Base-by-base conservation (phyloP, 805 yeast species). In the Isabelozyma gotoi region DNA sequence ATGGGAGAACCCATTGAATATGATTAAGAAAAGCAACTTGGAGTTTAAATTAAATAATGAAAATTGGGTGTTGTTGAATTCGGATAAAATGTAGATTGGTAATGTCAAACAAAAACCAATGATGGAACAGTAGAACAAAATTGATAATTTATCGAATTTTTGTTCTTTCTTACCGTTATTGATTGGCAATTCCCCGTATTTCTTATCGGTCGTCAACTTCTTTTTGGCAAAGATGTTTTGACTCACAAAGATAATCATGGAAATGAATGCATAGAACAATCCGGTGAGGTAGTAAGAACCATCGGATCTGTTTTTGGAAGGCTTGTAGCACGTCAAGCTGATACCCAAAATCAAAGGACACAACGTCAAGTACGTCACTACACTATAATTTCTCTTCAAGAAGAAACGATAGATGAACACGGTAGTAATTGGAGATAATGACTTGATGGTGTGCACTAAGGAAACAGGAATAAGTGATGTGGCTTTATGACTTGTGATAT, bases 391-490 rank as follows among this genome's bases (percentile, higher is more conserved):
- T 38, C 72, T 77, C 21, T 76, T 71, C 58, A 84, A 85, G 32
- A 84, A 42, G 10, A 82, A 47, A 50, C 86, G 74, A 66, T 90
- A 90, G 35, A 88, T 87, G 21, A 81, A 63, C 10, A 94, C 97
- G 0, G 98, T 92, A 39, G 88, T 79, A 19, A 92, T 72, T 2
- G 99, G 99, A 24, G 96, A 84, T 32, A 92, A 71, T 2, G 97
- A 94, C 68, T 94, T 94, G 53, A 92, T 83, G 7, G 97, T 90
- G 63, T 92, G 97, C 16, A 94, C 97, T 50, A 91, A 68, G 4
- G 97, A 87, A n/a, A 94, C 97, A 0, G 97, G 97, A 40, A 94
- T 88, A 47, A 87, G 64, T 2, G 91, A 78, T 2, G 97, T 90
- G n/a, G 98, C 92, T 59, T 87, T 86, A 61, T 91, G 97, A 6